A percentile compares a stretch with the other conserved stretches of the same genome.
Conservation (phyloP, 2,329 filamentous ascomycete genomes). For the Clonostachys rhizophaga region DNA sequence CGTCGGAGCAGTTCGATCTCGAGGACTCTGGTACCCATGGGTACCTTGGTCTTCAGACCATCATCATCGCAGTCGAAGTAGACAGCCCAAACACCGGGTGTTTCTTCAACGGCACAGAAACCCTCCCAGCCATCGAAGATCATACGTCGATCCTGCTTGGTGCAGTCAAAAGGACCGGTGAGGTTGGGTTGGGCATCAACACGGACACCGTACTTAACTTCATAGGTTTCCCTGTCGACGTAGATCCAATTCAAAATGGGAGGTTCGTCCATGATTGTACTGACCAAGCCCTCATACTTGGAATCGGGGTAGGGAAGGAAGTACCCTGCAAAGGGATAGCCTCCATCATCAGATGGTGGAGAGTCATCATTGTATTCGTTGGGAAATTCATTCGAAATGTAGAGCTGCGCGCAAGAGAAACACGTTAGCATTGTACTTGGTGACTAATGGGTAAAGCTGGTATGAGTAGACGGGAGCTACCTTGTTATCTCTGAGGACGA, state of each 20-base stretch:
- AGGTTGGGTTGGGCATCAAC: slow-evolving; percentile 67
- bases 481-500: slow-evolving; percentile 25
- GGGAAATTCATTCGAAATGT: slow-evolving; percentile 22
- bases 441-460: neutral
- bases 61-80: slow-evolving; percentile 44
- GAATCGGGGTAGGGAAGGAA: slow-evolving; percentile 59
- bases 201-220: slow-evolving; percentile 51
- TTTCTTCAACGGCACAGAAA: slow-evolving; percentile 40
- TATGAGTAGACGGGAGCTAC: neutral
- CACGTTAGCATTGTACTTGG: neutral
- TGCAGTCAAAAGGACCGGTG: slow-evolving; percentile 78
- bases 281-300: slow-evolving; percentile 51
- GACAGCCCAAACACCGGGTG: slow-evolving; percentile 34
- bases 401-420: neutral
- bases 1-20: slow-evolving; percentile 49
- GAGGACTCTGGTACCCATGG: slow-evolving; percentile 40
- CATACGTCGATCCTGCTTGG: slow-evolving; percentile 43
- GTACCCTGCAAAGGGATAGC: slow-evolving; percentile 56
- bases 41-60: slow-evolving; percentile 35
- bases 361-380: slow-evolving; percentile 13
- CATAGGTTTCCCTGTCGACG: slow-evolving; percentile 42
- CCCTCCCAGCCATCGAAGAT: slow-evolving; percentile 44
- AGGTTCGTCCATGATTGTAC: slow-evolving; percentile 46
- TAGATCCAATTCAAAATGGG: slow-evolving; percentile 55
- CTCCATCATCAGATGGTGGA: slow-evolving; percentile 41